These are phyloP conservation scores for Rhododendron mucronatum DNA, from an alignment of 148 eudicot genomes.

Conservation along the genomic window DNA sequence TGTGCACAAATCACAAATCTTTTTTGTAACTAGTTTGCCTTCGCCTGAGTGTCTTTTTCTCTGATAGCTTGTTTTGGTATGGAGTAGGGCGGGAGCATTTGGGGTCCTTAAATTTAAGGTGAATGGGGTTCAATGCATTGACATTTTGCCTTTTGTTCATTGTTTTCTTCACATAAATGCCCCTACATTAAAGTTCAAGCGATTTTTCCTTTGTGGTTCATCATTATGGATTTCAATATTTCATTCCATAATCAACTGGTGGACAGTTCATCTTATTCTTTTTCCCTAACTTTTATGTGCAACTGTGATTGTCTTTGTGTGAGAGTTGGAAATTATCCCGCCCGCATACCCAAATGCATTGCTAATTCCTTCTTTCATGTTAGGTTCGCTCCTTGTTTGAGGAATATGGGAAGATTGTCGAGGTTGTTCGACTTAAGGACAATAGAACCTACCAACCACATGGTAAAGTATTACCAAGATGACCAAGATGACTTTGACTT, in stretches of 20 bases:
- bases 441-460: conserved; percentile 47
- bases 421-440: conserved; percentile 60
- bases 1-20: not conserved
- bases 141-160: not conserved
- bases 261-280: not conserved
- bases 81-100: not conserved
- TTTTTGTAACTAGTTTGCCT: not conserved
- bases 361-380: conserved; percentile 3
- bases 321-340: not conserved
- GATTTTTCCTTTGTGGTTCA: not conserved
- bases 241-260: not conserved
- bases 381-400: conserved; percentile 54
- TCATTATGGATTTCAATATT: not conserved
- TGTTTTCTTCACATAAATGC: not conserved
- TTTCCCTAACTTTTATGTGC: not conserved
- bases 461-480: conserved; percentile 30
- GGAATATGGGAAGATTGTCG: conserved; percentile 53
- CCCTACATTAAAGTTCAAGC: not conserved
- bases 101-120: not conserved
- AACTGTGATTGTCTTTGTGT: not conserved
- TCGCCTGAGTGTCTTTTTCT: not conserved
- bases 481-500: not conserved
- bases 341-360: not conserved
- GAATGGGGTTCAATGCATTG: not conserved
- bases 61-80: not conserved